Percentiles rank a stretch among this genome's conserved stretches.
Conservation (phyloP, 176 grass and related monocot genomes). For the Triticum urartu region DNA sequence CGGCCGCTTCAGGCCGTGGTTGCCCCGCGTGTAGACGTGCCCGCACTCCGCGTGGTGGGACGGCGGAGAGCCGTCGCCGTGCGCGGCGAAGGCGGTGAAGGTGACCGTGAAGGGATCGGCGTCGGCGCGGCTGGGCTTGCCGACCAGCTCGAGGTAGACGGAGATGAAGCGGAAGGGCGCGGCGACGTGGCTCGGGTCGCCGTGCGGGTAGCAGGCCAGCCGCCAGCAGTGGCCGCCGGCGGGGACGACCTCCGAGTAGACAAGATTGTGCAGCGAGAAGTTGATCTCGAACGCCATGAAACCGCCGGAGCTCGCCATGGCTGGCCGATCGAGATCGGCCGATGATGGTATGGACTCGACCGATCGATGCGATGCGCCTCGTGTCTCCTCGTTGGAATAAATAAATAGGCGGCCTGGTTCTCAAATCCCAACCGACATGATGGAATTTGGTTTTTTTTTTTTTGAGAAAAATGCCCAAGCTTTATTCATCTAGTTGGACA, state of each 20-base stretch:
- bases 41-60: background rate
- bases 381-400: too few relatives aligned
- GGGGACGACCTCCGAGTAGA: background rate
- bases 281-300: background rate
- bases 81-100: background rate
- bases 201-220: background rate
- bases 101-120: background rate
- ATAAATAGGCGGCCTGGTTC: too few relatives aligned
- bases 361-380: too few relatives aligned
- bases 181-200: too few relatives aligned
- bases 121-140: background rate
- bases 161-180: background rate
- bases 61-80: background rate
- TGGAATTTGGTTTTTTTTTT: too few relatives aligned
- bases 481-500: too few relatives aligned
- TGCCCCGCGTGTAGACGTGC: background rate
- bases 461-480: too few relatives aligned
- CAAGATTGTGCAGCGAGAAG: background rate
- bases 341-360: too few relatives aligned
- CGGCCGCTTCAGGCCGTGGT: background rate
- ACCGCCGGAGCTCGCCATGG: too few relatives aligned
- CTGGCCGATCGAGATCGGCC: too few relatives aligned
- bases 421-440: too few relatives aligned
- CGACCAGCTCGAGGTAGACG: background rate
- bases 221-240: slow-evolving; percentile 19